Evolutionary conservation across 1,139 yeast genomes (phyloP), one percentile per base, ranked within the genome.

Genomic region (Saccharomycopsis hybrid): DNA sequence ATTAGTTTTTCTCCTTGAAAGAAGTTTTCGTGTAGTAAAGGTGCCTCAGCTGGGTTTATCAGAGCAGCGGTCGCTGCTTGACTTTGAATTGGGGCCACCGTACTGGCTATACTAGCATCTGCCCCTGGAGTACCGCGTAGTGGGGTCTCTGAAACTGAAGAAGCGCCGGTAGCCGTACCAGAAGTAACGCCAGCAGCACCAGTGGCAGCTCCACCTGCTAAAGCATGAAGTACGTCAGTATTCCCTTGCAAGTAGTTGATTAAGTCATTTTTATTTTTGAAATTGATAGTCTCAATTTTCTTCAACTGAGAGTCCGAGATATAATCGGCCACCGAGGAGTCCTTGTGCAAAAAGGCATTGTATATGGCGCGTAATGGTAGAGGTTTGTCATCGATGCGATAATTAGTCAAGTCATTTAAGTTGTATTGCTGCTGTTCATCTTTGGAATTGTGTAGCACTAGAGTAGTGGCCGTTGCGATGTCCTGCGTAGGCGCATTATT

Each of bases 261-360:
- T 56, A 92, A 74, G 61, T 90, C 96, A 3, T 90, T 82, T 66
- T 95, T 82, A 58, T 88, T 95, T 64, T 87, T 69, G 62, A 92
- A 90, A 55, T 88, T 82, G 64, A 94, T 78, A 57, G 87, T 87
- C 3, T 79, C 72, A 40, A 90, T 74, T 3, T 78, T 76, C 47
- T 76, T 69, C 49, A 76, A 77, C 56, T 80, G 81, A 58, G 96
- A 86, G 48, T 77, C 82, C 28, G 81, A 76, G 56, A 88, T 77
- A 62, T 92, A 90, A 53, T 89, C 96, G 9, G 96, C 83, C 48
- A 89, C 85, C 41, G 84, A 78, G 37, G 85, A 73, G 53, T 86
- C 89, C 54, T 78, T 82, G 57, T 80, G 79, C 33, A 82, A 57
- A 94, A 96, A 92, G 58, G 95, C 85, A 62, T 88, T 88, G 38